Evolutionary conservation across 768 basidiomycete genomes (phyloP).

Genomic region (Gautieria morchelliformis): DNA sequence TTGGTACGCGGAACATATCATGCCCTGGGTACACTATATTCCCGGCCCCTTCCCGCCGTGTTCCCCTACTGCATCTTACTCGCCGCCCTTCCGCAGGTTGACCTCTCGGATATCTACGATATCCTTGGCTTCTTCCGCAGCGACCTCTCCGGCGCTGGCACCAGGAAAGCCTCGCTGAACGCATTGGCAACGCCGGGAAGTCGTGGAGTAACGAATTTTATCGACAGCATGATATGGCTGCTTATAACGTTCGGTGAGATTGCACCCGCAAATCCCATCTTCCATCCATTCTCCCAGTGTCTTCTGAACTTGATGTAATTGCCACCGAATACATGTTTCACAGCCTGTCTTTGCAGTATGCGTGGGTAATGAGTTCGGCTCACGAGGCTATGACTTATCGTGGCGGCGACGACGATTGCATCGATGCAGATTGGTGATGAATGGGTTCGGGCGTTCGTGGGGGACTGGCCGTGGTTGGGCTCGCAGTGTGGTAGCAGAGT

Average conservation of each 20-base stretch:
- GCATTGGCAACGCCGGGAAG: constrained; percentile 46
- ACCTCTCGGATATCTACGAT: constrained; percentile 60
- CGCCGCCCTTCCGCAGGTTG: constrained; percentile 22
- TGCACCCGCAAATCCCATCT: too few species aligned
- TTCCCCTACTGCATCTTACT: not conserved
- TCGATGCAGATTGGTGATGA: not conserved
- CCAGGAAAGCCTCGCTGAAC: constrained; percentile 49
- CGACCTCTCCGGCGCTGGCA: constrained; percentile 39
- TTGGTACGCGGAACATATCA: constrained; percentile 48
- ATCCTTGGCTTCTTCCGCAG: too few species aligned
- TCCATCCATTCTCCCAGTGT: too few species aligned
- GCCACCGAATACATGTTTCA: not conserved
- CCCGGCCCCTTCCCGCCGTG: constrained; percentile 44
- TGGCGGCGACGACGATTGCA: not conserved
- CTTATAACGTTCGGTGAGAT: constrained; percentile 48
- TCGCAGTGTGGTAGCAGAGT: too few species aligned
- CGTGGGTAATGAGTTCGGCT: constrained; percentile 39
- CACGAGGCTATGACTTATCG: too few species aligned
- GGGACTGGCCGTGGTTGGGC: too few species aligned
- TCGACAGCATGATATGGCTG: constrained; percentile 50
- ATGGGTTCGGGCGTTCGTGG: too few species aligned
- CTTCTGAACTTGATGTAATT: too few species aligned
- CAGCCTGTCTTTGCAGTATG: constrained; percentile 47
- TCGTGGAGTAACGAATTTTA: constrained; percentile 50
- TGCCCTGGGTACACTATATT: constrained; percentile 68